Percentiles rank a stretch among this genome's conserved stretches.
phyloP scores from a whole-genome alignment of 2,329 filamentous ascomycete genomes.

The Dendrostoma leiphaemia region DNA sequence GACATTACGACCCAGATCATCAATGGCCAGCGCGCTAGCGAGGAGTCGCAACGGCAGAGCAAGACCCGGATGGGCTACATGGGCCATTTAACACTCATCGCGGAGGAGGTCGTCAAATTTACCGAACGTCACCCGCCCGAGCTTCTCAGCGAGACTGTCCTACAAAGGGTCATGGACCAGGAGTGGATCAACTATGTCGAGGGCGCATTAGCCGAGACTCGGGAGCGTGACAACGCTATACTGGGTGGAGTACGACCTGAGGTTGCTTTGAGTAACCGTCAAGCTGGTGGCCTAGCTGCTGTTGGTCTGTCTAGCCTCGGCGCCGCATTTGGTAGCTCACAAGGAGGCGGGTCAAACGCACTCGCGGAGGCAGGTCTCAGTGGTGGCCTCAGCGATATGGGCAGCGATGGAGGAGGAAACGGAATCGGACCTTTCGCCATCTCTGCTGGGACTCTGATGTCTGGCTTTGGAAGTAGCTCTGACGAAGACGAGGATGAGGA shows the following conservation, averaged over 20 bases:
- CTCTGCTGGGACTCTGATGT: slow-evolving; percentile 72
- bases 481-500: slow-evolving; percentile 96
- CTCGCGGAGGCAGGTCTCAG: slow-evolving; percentile 80
- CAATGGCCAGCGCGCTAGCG: slow-evolving; percentile 82
- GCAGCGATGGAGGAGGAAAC: slow-evolving; percentile 59
- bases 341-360: slow-evolving; percentile 49
- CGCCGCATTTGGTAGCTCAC: slow-evolving; percentile 29
- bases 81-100: slow-evolving; percentile 95
- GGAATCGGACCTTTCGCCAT: slow-evolving; percentile 72
- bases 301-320: slow-evolving; percentile 48
- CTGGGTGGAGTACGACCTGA: slow-evolving; percentile 93
- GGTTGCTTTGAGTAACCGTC: slow-evolving; percentile 77
- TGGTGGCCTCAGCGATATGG: slow-evolving; percentile 65
- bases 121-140: slow-evolving; percentile 91
- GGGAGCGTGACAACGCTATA: slow-evolving; percentile 97
- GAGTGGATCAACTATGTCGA: slow-evolving; percentile 96
- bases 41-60: slow-evolving; percentile 77
- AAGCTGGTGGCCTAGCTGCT: slow-evolving; percentile 48
- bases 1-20: slow-evolving; percentile 90
- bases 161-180: slow-evolving; percentile 84
- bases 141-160: slow-evolving; percentile 75
- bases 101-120: slow-evolving; percentile 98
- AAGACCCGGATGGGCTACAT: slow-evolving; percentile 97
- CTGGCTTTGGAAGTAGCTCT: slow-evolving; percentile 90
- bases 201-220: slow-evolving; percentile 85